Evolutionary conservation across 441 rosid species (phyloP).

Genomic region (Brassica balearica): DNA sequence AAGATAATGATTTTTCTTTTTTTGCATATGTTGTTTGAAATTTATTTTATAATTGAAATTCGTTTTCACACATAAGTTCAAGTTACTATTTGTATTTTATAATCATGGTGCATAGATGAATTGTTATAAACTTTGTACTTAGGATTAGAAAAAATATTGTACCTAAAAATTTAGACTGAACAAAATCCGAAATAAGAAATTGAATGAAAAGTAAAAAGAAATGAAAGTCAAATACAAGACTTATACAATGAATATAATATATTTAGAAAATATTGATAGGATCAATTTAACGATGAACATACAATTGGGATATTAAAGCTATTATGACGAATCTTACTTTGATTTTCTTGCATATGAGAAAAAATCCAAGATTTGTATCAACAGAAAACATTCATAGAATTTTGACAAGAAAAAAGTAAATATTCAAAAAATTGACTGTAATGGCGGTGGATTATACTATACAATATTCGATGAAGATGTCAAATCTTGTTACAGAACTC

Average conservation of each 20-base stretch:
- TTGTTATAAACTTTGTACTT: too few species aligned
- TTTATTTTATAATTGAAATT: too few species aligned
- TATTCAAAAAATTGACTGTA: not conserved
- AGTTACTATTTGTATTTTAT: too few species aligned
- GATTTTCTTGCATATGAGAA: not conserved
- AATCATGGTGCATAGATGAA: too few species aligned
- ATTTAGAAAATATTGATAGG: not conserved
- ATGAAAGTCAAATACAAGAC: not conserved
- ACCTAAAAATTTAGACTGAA: too few species aligned
- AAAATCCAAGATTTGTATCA: not conserved
- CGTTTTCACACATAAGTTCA: too few species aligned
- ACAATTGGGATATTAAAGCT: not conserved
- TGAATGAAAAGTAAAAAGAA: too few species aligned
- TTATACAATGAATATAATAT: not conserved
- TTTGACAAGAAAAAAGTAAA: not conserved
- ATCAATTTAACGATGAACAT: not conserved
- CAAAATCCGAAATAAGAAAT: too few species aligned
- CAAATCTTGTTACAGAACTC: too few species aligned
- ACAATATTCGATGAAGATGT: not conserved
- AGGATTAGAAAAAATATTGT: too few species aligned
- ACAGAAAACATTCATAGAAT: not conserved
- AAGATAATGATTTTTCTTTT: too few species aligned
- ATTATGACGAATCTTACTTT: not conserved
- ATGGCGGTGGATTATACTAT: conserved; percentile 1
- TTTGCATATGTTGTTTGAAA: too few species aligned